Evolutionary conservation across 352 stramenopile genomes (phyloP), one percentile per base, ranked within the genome.

Genomic region (Pythium monospermum): DNA sequence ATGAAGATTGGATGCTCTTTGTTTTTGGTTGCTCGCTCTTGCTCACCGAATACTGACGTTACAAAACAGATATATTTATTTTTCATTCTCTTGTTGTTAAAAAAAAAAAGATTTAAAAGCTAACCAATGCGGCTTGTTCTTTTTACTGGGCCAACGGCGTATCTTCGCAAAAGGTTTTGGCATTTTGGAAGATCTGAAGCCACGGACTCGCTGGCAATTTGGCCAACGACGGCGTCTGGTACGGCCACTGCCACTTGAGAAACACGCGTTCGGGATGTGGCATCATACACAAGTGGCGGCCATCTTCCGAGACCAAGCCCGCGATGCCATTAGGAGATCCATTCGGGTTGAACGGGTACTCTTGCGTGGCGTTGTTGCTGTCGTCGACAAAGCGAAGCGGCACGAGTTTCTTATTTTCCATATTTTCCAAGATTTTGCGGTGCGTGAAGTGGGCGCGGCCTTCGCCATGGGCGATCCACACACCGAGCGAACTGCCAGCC

Each of bases 301-400:
- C 97, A 68, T 99, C 96, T 43, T 83, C 82, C 21, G 96, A 99
- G 50, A 96, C 97, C 19, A 99, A 79, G 40, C 88, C 96, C 22
- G 97, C 96, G 57, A 99, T 99, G 36, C 95, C 96, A 31, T 89
- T 68, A 4, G 93, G 91, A 59, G 96, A 99, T 6, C 97, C 97
- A 71, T 99, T 99, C 46, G 97, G 97, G 70, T 99, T 99, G 80
- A 98, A 98, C 31, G 97, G 97, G 72, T 99, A 99, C 53, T 89
- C 84, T 57, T 97, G 74, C 36, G 96, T 99, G 15, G 92, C 64
- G 32, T 89, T 62, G 57, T 97, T 97, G 25, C 61, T 76, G 71
- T 99, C 96, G 64, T 99, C 94, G 16, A 99, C 96, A 66, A 98
- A 99, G 28, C 95, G 91, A 49, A 99, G 76, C 5, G 97, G 94